Evolutionary conservation across 2,329 filamentous ascomycete species (phyloP).

Genomic region (Colletotrichum tabaci): DNA sequence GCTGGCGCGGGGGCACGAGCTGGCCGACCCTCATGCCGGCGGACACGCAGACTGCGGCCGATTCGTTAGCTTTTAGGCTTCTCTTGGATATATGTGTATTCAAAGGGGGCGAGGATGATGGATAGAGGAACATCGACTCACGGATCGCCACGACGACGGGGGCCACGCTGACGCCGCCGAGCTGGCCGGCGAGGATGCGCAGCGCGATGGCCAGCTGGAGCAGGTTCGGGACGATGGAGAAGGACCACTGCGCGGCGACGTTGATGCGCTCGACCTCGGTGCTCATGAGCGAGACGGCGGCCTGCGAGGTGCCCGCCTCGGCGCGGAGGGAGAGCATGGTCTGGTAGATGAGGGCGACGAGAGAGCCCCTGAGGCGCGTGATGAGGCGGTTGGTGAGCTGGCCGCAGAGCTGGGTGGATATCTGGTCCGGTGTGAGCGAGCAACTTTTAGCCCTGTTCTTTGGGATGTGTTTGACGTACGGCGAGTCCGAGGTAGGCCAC

Average conservation of each 20-base stretch:
- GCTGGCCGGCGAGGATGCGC: constrained; percentile 49
- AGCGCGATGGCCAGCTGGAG: constrained; percentile 47
- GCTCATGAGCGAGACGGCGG: constrained; percentile 48
- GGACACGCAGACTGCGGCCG: not conserved
- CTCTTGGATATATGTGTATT: too few species aligned
- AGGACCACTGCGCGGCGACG: constrained; percentile 44
- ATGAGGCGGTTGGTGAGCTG: constrained; percentile 45
- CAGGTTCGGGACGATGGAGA: constrained; percentile 38
- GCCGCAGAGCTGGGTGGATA: constrained; percentile 29
- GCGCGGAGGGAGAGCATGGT: constrained; percentile 45
- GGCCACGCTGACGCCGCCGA: constrained; percentile 57
- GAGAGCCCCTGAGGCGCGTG: constrained; percentile 47
- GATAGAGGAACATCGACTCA: constrained; percentile 45
- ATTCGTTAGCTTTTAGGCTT: not conserved
- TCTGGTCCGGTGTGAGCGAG: constrained; percentile 10
- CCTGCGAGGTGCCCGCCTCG: constrained; percentile 32
- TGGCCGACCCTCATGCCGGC: not conserved
- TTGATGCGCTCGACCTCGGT: constrained; percentile 50
- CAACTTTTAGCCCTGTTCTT: too few species aligned
- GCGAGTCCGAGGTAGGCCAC: constrained; percentile 60
- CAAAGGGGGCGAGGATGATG: too few species aligned
- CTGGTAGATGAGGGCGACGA: constrained; percentile 48
- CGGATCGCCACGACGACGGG: constrained; percentile 54
- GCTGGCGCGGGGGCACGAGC: constrained; percentile 17
- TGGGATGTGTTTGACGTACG: constrained; percentile 1